Evolutionary conservation across 495 filamentous ascomycete species (phyloP), one percentile per base, ranked within the genome.

Genomic region (Alectoria sarmentosa): DNA sequence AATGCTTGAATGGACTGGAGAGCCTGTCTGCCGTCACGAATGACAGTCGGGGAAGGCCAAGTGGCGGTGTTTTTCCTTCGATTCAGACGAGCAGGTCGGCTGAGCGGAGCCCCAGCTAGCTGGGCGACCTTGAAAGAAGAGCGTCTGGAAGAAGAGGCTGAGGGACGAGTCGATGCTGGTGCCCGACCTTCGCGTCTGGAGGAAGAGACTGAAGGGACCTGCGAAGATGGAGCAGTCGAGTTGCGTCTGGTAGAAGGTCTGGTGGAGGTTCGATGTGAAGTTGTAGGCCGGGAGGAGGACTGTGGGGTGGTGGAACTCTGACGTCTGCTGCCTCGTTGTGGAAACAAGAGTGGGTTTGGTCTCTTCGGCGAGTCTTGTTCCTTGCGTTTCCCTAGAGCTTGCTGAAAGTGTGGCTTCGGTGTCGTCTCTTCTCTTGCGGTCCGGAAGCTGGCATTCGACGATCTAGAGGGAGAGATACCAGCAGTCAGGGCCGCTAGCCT

Each of bases 1-100:
- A 55, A 63, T n/a, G 38, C 52, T 63, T 28, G 49, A 19, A 57
- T 11, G 6, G 61, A 63, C 52, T 41, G 61, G 21, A 63, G 42
- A 23, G 34, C 32, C 13, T 32, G 49, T 9, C n/a, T 30, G 23
- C 28, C 32, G 2, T 63, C 38, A 6, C 13, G 26, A 1, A 32
- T 2, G 49, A 26, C 9, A 32, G 49, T 46, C 17, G 30, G 26
- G 1, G 15, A 14, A 21, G 49, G 28, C 38, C 21, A 55, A 44
- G 11, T 46, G 14, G 37, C 30, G 14, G 37, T 39, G 38, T 41
- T 57, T 19, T 42, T 44, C 19, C 49, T 42, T 14, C 30, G 61
- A 1, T n/a, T 28, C 11, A 28, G 61, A 14, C 49, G 39, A 23
- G 28, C 38, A 36, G 61, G 52, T 21, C 49, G 49, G 28, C 26